phyloP scores from a whole-genome alignment of 75 land plant species.

The Ceratopteris richardii region DNA sequence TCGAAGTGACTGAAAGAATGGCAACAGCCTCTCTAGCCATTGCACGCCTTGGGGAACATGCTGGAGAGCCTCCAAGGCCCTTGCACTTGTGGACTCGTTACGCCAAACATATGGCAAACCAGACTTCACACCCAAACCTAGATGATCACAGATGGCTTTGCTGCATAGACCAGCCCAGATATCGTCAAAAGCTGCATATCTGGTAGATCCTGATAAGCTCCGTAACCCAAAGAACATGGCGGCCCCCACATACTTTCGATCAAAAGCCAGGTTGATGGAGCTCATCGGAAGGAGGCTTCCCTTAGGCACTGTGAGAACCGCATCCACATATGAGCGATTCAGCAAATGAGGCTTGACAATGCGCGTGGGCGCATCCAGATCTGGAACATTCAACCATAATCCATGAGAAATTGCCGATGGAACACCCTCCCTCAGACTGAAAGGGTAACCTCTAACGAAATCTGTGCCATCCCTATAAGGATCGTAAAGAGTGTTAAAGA shows the following conservation, averaged over 20 bases:
- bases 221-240: constrained; percentile 37
- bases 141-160: constrained; percentile 67
- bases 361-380: constrained; percentile 70
- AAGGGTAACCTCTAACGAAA: constrained; percentile 95
- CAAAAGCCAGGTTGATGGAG: constrained; percentile 74
- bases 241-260: constrained; percentile 58
- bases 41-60: constrained; percentile 45
- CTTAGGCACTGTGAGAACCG: constrained; percentile 70
- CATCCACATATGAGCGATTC: constrained; percentile 32
- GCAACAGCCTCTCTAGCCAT: constrained; percentile 60
- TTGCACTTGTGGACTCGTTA: constrained; percentile 13
- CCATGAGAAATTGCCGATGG: constrained; percentile 75
- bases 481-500: constrained; percentile 94
- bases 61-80: constrained; percentile 36
- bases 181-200: constrained; percentile 65
- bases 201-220: constrained; percentile 31
- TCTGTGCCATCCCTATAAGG: constrained; percentile 75
- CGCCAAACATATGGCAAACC: constrained; percentile 85
- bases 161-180: constrained; percentile 82
- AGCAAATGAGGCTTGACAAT: constrained; percentile 32
- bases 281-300: constrained; percentile 59
- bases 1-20: constrained; percentile 57
- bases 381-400: constrained; percentile 70
- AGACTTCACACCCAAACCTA: constrained; percentile 64
- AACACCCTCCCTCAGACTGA: constrained; percentile 78